Evolutionary conservation across 768 basidiomycete species (phyloP), one percentile per base, ranked within the genome.

Genomic region (Collybia nuda): DNA sequence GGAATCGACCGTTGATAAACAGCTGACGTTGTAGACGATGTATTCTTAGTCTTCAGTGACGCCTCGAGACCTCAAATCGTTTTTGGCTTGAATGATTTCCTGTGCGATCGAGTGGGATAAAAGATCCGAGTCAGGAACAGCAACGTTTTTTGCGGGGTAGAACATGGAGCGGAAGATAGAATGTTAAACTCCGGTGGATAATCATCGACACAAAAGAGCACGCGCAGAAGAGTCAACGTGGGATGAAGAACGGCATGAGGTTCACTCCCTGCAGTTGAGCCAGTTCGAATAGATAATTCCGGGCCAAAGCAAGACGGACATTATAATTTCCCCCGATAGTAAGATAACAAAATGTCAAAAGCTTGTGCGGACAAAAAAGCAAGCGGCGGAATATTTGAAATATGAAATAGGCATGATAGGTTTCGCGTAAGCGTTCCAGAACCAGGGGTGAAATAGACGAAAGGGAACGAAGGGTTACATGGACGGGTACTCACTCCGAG

Each of bases 31-130:
- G 32, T 32, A 32, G 32, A 32, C 12, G 14, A 6, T 32, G 6
- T 32, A 32, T 32, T 32, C 32, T 62, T 64, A 80, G 60, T 87
- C 86, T 47, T 87, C 82, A 21, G 73, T 75, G 24, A 88, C 82
- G 7, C 83, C 85, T 53, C 72, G 76, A 48, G 71, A 64, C 60
- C 85, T 74, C 49, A 88, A 61, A 52, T 84, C 84, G 54, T 81
- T 68, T 56, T 75, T 78, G 19, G 76, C 74, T 56, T 69, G 64
- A 35, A 67, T 61, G 26, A 89, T 84, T 71, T 89, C 85, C 84
- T 86, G 60, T n/a, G 50, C 41, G 35, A 51, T 61, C 17, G 38
- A 41, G 14, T 17, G 9, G 39, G 19, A 43, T 50, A 40, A 57
- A 52, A 38, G 51, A 45, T 36, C 24, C 3, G 9, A 26, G 37